phyloP scores from a whole-genome alignment of 2,329 filamentous ascomycete genomes.

The Fusarium secorum region DNA sequence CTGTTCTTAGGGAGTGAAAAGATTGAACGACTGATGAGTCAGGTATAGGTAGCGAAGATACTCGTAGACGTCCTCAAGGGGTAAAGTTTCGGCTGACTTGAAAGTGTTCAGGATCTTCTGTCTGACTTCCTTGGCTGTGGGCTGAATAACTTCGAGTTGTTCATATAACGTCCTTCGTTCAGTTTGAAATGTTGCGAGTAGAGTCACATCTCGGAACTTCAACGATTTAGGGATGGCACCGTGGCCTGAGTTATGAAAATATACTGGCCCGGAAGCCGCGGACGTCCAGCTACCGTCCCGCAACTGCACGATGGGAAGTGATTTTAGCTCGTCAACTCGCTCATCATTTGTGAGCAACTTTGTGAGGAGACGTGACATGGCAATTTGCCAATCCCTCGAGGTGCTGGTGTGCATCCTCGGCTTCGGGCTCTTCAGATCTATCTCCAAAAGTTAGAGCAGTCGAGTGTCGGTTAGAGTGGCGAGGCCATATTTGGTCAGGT shows the following conservation, averaged over 20 bases:
- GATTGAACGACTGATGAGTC: background rate
- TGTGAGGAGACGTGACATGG: background rate
- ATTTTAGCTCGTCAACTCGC: no score
- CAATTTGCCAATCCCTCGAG: background rate
- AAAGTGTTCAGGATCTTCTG: background rate
- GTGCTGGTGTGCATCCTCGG: background rate
- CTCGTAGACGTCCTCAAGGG: background rate
- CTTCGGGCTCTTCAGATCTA: background rate
- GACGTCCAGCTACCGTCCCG: background rate
- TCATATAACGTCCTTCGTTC: background rate
- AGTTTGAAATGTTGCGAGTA: no score
- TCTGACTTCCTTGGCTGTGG: background rate
- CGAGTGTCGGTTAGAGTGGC: background rate
- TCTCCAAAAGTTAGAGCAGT: background rate
- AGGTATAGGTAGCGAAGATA: background rate
- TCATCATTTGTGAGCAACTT: background rate
- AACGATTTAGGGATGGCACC: background rate
- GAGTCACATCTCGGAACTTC: background rate
- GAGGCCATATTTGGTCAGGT: background rate
- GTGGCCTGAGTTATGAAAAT: background rate
- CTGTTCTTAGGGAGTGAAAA: background rate
- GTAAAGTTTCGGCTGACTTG: background rate
- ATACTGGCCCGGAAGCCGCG: background rate
- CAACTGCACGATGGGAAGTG: background rate
- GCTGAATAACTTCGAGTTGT: background rate